Conservation (phyloP, 768 basidiomycete genomes). For the Podaxis rugospora region DNA sequence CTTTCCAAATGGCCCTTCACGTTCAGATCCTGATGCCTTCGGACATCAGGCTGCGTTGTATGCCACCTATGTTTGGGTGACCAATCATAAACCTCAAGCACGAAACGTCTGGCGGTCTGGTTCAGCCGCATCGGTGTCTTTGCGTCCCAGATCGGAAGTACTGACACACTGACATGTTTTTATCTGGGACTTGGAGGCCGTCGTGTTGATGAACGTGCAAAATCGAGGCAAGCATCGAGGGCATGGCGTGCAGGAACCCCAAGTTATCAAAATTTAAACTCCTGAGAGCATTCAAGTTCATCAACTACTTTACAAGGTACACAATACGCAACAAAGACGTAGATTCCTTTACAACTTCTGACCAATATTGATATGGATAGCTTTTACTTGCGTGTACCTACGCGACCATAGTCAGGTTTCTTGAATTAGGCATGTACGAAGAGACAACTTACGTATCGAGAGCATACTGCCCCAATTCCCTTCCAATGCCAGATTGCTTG, state of each 20-base stretch:
- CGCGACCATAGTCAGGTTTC: neutral
- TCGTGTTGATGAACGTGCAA: no score
- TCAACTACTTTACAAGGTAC: no score
- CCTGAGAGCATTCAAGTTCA: neutral
- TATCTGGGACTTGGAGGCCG: no score
- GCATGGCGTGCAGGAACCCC: no score
- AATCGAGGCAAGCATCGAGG: no score
- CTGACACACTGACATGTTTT: no score
- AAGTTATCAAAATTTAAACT: no score
- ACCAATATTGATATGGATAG: constrained; percentile 56
- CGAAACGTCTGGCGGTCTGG: no score
- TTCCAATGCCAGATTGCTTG: constrained; percentile 70
- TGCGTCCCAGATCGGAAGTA: no score
- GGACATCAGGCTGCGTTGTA: constrained; percentile 26
- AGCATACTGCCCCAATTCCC: constrained; percentile 68
- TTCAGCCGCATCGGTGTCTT: no score
- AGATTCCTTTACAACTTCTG: neutral
- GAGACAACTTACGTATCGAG: constrained; percentile 37
- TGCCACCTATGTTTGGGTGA: no score
- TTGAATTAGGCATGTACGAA: neutral
- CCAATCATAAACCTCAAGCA: no score
- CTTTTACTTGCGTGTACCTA: constrained; percentile 57
- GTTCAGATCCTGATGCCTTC: constrained; percentile 51
- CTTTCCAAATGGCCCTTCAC: constrained; percentile 65
- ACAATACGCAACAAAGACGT: neutral